Percentiles rank a stretch among this genome's conserved stretches.
phyloP scores from a whole-genome alignment of 495 filamentous ascomycete genomes.

The Aspergillus bertholletiae region DNA sequence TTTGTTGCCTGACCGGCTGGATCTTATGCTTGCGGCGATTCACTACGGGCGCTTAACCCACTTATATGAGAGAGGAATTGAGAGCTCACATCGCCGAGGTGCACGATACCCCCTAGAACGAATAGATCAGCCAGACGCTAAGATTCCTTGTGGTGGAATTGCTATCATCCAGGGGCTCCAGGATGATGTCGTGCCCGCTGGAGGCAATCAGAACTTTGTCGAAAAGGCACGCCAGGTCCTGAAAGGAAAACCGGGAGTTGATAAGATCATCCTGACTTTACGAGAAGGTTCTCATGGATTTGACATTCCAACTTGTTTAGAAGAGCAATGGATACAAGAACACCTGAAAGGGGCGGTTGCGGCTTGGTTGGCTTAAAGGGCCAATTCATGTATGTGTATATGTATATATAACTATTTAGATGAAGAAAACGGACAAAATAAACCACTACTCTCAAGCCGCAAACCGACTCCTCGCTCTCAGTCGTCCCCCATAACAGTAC shows the following conservation, averaged over 20 bases:
- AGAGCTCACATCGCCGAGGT: conserved; percentile 7
- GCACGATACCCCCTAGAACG: conserved; percentile 14
- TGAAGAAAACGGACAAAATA: too few species aligned
- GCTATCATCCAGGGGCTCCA: conserved; percentile 22
- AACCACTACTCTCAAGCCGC: too few species aligned
- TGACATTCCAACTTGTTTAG: conserved; percentile 13
- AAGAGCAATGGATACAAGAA: conserved; percentile 21
- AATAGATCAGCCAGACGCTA: conserved; percentile 14
- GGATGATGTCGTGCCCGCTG: conserved; percentile 21
- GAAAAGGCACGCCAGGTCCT: conserved; percentile 15
- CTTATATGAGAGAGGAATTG: conserved; percentile 18
- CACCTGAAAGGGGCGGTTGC: conserved; percentile 13
- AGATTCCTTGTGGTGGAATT: conserved; percentile 23
- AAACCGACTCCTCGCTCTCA: conserved; percentile 9
- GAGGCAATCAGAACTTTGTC: conserved; percentile 23
- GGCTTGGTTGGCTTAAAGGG: conserved; percentile 20
- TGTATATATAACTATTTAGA: too few species aligned
- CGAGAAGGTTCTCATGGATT: conserved; percentile 29
- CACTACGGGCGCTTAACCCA: conserved; percentile 10
- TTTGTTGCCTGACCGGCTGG: conserved; percentile 1
- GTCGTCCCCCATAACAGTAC: neutral
- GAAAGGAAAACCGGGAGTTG: conserved; percentile 9
- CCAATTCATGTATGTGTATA: neutral
- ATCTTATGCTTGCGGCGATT: conserved; percentile 16
- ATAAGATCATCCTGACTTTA: conserved; percentile 20